Base-by-base conservation (phyloP, 2,329 filamentous ascomycete genomes). In the Colletotrichum costaricense region DNA sequence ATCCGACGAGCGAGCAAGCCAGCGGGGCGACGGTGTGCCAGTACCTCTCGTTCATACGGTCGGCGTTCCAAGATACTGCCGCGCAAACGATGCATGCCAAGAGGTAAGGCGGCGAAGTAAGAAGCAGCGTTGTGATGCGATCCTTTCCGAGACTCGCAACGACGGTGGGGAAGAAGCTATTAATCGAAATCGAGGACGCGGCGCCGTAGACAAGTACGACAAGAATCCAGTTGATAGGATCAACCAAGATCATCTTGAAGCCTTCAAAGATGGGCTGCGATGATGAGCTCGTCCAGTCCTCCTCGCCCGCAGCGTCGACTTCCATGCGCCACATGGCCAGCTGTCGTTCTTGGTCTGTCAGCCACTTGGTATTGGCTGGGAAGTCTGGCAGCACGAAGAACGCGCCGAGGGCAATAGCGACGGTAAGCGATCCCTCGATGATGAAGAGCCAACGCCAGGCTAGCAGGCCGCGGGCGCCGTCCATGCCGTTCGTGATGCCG, bases 361-460 rank as follows among this genome's bases (percentile, higher is more conserved):
- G 66, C 76, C 77, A 79, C 42, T 83, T 84, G 0, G 86, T 88
- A 67, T 81, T 78, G 0, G 79, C 81, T 0, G 80, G 79, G 0
- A 78, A 80, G 2, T 80, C 77, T 2, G 78, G 77, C 70, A 82
- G 79, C 62, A 77, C 75, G 67, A 80, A 80, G 74, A 78, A 78
- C 1, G 80, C 80, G 64, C 75, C 74, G 9, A 80, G 33, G 1
- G 89, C 90, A 69, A 92, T 85, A 2, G 86, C 46, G 4, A 54
- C n/a, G 3, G 24, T 55, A 14, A 68, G 60, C n/a, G 38, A 54
- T 12, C 84, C 76, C 52, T 86, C 83, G 2, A 86, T 78, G 5
- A 85, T 76, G 58, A 86, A 82, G 6, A 90, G 83, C 88, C 88
- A 90, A 78, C 88, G 87, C 89, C 89, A 91, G 2, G 67, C 74